Evolutionary conservation across 202 grass and related monocot genomes (phyloP), one percentile per base, ranked within the genome.

Genomic region (Setaria italica): DNA sequence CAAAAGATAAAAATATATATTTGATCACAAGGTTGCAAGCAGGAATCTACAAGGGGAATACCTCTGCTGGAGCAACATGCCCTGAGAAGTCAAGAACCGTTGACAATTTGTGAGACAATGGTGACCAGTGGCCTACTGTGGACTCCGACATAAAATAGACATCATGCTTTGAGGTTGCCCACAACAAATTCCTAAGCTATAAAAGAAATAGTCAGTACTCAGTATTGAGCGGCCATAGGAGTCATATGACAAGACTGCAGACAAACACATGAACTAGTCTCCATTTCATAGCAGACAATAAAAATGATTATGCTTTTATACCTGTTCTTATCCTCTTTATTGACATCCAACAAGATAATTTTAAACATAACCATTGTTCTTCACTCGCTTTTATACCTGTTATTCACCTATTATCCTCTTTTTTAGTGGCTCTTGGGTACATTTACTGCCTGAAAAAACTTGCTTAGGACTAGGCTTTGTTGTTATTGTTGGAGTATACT

Each of bases 131-230:
- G 75, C 81, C 65, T 69, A 98, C 84, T 59, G 91, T 94, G 33
- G 78, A 88, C 78, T 95, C 80, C 73, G 95, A 95, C 91, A 95
- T 95, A 84, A 94, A 92, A 86, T 95, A 98, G 20, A 94, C 93
- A 85, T 98, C 91, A 89, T 98, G 91, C 81, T 95, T 95, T 30
- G 95, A 98, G 47, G 95, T 94, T 89, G 95, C 91, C 95, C 95
- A 98, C 74, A 98, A 68, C 72, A 98, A 87, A 88, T 98, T 98
- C 71, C 95, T 95, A 63, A 98, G 86, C 95, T 98, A 77, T 64
- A 93, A 50, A 76, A 79, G 79, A 84, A 86, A 80, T 14, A 82
- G 43, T 69, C 83, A 79, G 33, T 5, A 41, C 39, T 68, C 79
- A 80, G 87, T 64, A 84, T 19, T 51, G n/a, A 76, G 76, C 45